phyloP scores from a whole-genome alignment of 2,329 filamentous ascomycete genomes.

The Nectriaceae sp. region DNA sequence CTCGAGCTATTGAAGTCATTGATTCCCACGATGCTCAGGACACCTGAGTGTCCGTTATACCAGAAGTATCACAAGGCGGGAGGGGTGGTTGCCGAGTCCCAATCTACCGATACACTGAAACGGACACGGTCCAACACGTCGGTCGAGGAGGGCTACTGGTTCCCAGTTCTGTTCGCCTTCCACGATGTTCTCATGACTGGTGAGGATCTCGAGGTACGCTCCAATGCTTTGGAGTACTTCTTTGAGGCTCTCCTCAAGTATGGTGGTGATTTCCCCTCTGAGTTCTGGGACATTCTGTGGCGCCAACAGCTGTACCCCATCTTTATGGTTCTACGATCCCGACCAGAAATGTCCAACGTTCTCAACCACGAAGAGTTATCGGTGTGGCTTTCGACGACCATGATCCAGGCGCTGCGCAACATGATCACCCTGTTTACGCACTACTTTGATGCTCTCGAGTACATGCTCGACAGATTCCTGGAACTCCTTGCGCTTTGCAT shows the following conservation, averaged over 20 bases:
- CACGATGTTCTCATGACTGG: conserved; percentile 99
- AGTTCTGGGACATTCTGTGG: conserved; percentile 99
- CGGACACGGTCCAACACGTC: conserved; percentile 75
- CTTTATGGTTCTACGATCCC: conserved; percentile 95
- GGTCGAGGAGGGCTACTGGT: conserved; percentile 97
- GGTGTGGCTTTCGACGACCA: conserved; percentile 97
- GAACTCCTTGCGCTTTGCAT: conserved; percentile 95
- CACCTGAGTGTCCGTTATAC: conserved; percentile 90
- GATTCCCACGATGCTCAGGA: conserved; percentile 92
- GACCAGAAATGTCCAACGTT: conserved; percentile 94
- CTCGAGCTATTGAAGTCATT: conserved; percentile 94
- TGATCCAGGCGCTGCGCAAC: conserved; percentile 97
- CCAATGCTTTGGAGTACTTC: conserved; percentile 87
- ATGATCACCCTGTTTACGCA: conserved; percentile 99
- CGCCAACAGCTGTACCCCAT: conserved; percentile 96
- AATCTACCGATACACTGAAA: conserved; percentile 46
- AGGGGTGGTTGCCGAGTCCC: conserved; percentile 45
- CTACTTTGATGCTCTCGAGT: conserved; percentile 93
- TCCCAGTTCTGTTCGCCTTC: conserved; percentile 96
- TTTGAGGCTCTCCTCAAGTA: conserved; percentile 92
- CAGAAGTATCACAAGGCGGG: conserved; percentile 52
- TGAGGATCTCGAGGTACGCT: conserved; percentile 95
- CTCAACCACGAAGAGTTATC: conserved; percentile 95
- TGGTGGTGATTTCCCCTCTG: conserved; percentile 84
- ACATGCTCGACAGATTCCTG: conserved; percentile 97